These are phyloP conservation scores for Colletotrichum euphorbiae DNA, from an alignment of 2,329 filamentous ascomycete genomes.

Conservation along the genomic window DNA sequence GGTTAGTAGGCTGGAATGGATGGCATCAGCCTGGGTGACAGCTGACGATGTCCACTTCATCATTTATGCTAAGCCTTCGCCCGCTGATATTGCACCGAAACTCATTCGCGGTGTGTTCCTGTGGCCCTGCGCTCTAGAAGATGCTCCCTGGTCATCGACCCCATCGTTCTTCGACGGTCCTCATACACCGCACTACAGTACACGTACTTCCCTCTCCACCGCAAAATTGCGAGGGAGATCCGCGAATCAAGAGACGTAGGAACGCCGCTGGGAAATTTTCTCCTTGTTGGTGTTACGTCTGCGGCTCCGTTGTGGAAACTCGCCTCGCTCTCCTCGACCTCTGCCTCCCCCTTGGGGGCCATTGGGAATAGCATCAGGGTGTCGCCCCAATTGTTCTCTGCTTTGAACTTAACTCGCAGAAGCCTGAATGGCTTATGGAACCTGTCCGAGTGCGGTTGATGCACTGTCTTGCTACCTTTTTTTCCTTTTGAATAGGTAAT, in stretches of 20 bases:
- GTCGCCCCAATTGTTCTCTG: neutral
- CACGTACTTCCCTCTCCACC: neutral
- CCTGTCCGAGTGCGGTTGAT: slow-evolving; percentile 25
- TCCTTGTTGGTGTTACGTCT: neutral
- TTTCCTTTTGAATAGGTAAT: neutral
- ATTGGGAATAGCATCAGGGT: slow-evolving; percentile 22
- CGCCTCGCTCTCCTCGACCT: neutral
- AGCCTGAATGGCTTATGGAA: neutral
- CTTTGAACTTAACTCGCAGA: neutral
- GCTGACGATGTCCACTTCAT: slow-evolving; percentile 31
- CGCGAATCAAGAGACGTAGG: neutral
- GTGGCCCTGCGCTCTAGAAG: no score
- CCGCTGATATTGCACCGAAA: neutral
- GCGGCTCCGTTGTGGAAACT: slow-evolving; percentile 30
- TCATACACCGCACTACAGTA: slow-evolving; percentile 13
- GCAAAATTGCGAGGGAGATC: slow-evolving; percentile 16
- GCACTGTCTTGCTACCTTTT: slow-evolving; percentile 29
- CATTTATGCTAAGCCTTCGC: slow-evolving; percentile 24
- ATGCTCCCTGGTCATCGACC: neutral
- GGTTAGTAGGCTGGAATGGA: slow-evolving; percentile 8
- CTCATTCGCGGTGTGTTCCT: neutral
- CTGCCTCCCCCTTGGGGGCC: neutral
- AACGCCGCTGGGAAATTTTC: neutral
- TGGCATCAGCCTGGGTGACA: slow-evolving; percentile 32
- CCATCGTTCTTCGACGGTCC: slow-evolving; percentile 35